Evolutionary conservation across 192 early-diverging fungal genomes (phyloP), one percentile per base, ranked within the genome.

Genomic region (Linnemannia hyalina): DNA sequence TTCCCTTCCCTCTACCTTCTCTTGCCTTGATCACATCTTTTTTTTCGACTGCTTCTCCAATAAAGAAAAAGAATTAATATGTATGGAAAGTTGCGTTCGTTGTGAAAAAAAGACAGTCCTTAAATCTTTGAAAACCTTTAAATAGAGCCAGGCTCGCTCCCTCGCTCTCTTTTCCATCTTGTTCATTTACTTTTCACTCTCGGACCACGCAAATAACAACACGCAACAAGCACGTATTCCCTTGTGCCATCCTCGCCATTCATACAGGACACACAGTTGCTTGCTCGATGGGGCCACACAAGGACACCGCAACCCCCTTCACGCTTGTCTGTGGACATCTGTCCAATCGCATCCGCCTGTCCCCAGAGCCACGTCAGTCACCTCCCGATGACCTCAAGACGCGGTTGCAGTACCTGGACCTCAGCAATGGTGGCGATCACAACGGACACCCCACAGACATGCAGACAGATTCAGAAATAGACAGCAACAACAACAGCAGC

Each of bases 301-400:
- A 60, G 41, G 74, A 73, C 41, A 20, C 18, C 29, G 52, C 13
- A 29, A 23, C 71, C 23, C 38, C 46, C 6, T 86, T 72, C 42
- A 81, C 78, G 8, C 84, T 86, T 8, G 76, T 86, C 75, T 86
- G 84, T 18, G 84, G 84, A 22, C 84, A 86, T 74, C 80, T 86
- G 35, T 80, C 84, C 49, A 81, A 80, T 18, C 79, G 75, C 38
- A 77, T 86, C 41, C 26, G 41, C 40, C 80, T 86, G 8, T 42
- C 74, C 60, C 84, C 84, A 2, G 84, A 86, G 41, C 84, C 84
- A 44, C 74, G 77, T 29, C 75, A 54, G 18, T 52, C 29, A 2
- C 36, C 46, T 7, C 73, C 49, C 2, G 73, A 78, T 44, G 55
- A 65, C 60, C 29, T 65, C 8, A 65, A 32, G 29, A 38, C 52